Percentiles rank a stretch among this genome's conserved stretches.
phyloP scores from a whole-genome alignment of 2,329 filamentous ascomycete species.

The Penicillium sclerotigenum region DNA sequence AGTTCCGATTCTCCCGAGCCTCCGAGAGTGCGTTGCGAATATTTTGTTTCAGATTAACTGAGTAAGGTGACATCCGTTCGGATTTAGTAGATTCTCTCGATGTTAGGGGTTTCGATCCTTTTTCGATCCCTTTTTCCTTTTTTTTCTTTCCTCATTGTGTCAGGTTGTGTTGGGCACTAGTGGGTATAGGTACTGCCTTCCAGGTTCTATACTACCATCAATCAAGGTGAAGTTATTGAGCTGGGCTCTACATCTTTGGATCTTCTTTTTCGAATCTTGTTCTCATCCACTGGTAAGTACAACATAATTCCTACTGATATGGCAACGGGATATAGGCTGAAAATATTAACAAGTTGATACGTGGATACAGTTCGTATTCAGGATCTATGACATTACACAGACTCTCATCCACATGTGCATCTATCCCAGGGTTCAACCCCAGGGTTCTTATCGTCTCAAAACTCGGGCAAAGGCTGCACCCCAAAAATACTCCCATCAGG shows the following conservation, averaged over 20 bases:
- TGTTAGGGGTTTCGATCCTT: not conserved
- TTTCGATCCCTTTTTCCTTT: not conserved
- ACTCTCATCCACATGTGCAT: not conserved
- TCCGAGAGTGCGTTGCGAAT: constrained; percentile 5
- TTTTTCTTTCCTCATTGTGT: not conserved
- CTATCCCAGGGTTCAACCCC: not conserved
- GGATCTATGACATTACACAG: not conserved
- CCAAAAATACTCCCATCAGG: constrained; percentile 31
- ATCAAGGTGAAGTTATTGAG: not conserved
- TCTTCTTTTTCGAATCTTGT: not conserved
- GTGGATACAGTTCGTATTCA: not conserved
- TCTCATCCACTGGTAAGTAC: not conserved
- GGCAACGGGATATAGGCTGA: not conserved
- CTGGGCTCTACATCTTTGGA: not conserved
- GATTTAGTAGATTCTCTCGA: not conserved
- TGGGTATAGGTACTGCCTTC: not conserved
- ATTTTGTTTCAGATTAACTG: not conserved
- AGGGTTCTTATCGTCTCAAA: constrained; percentile 11
- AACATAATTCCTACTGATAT: not conserved
- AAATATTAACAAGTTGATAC: not conserved
- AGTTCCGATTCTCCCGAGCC: constrained; percentile 22
- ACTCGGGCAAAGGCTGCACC: constrained; percentile 28
- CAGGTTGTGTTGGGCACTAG: not conserved
- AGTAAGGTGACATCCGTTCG: not conserved
- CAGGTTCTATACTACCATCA: not conserved